phyloP scores from a whole-genome alignment of 164 flowering plant genomes.

The Vitis vinifera region ASM3070453v1 NC_081805.1:13479001-13479500 shows the following conservation, averaged over 20 bases:
- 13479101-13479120: background rate
- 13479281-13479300: no score
- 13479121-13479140: background rate
- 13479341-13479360: constrained; percentile 63
- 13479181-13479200: no score
- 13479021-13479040: no score
- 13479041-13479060: background rate
- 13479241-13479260: no score
- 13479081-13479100: background rate
- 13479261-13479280: no score
- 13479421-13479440: constrained; percentile 34
- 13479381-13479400: constrained; percentile 24
- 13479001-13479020: no score
- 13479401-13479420: constrained; percentile 20
- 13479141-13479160: background rate
- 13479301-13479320: no score
- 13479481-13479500: constrained; percentile 93
- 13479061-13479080: background rate
- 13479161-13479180: background rate
- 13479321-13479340: background rate
- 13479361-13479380: constrained; percentile 35
- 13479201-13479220: no score
- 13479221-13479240: no score
- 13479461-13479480: constrained; percentile 75
- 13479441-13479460: constrained; percentile 64